Evolutionary conservation across 768 basidiomycete genomes (phyloP), one percentile per base, ranked within the genome.

Genomic region (Termitomyces sp.): DNA sequence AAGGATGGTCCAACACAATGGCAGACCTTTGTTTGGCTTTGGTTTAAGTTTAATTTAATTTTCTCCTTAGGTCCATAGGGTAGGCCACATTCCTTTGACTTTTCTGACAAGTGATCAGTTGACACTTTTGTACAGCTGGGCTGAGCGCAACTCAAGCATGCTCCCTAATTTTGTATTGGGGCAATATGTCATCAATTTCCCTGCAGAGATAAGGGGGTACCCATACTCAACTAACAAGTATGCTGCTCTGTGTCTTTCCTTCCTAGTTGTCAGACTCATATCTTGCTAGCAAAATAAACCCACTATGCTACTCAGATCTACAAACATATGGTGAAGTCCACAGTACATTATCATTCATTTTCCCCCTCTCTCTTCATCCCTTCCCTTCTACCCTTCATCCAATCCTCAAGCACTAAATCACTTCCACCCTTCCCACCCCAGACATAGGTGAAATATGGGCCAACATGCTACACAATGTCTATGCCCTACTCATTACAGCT

Each of bases 391-490:
- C 0, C 30, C 8, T 10, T 2, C 30, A 9, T 10, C 30, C 30
- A 10, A 1, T 10, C 6, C 8, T 10, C 8, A 32, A 10, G 9
- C 1, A 32, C 30, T 10, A 32, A 28, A 43, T 15, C 40, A 32
- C 30, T n/a, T n/a, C 9, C 26, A 30, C 3, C 26, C 17, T 2
- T 11, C 11, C 11, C n/a, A n/a, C n/a, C n/a, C 19, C n/a, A 70
- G 71, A 58, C 34, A 81, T 82, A 51, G 83, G 83, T 26, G 82
- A 83, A 60, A 72, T 83, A 34, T 76, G 74, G 75, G 74, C 75
- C 26, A 76, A 73, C 61, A 68, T 71, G 12, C 68, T 74, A 2
- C 74, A 75, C 63, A 72, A 74, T 38, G 72, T 75, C 51, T 72
- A 72, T 50, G 73, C 75, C 2, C 62, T 66, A 3, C 70, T 76